Evolutionary conservation across 1,284 basidiomycete genomes (phyloP).

Genomic region (Neolentinus lepideus): DNA sequence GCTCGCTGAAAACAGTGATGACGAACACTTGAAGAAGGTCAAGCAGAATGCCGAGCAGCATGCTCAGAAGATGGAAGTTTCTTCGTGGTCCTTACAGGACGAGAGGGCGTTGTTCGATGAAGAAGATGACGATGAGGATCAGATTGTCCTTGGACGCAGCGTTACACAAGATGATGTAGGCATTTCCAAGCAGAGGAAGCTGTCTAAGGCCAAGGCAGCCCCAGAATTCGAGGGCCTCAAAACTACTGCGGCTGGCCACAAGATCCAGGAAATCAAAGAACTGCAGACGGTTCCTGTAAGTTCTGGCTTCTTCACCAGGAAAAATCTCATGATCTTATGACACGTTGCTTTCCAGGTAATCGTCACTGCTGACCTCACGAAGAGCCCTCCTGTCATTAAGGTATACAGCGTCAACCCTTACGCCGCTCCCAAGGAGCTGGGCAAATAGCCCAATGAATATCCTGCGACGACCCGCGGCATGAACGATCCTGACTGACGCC

Average conservation of each 20-base stretch:
- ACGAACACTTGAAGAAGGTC: conserved; percentile 88
- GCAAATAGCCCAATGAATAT: background rate
- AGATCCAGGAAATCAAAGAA: conserved; percentile 89
- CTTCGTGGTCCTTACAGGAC: conserved; percentile 72
- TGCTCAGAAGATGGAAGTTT: conserved; percentile 81
- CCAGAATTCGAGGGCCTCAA: conserved; percentile 80
- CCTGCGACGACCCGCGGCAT: background rate
- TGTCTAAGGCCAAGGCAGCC: conserved; percentile 66
- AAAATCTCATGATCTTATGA: background rate
- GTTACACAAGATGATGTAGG: conserved; percentile 36
- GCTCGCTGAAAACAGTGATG: conserved; percentile 92
- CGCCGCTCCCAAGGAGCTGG: conserved; percentile 25
- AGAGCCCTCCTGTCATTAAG: conserved; percentile 91
- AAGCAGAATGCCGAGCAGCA: conserved; percentile 84
- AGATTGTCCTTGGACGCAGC: conserved; percentile 70
- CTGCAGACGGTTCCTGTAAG: conserved; percentile 85
- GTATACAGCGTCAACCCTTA: conserved; percentile 87
- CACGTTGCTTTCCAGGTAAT: conserved; percentile 54
- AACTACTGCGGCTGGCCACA: conserved; percentile 67
- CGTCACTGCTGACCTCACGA: conserved; percentile 87
- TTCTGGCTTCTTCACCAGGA: conserved; percentile 13
- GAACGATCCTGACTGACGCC: background rate
- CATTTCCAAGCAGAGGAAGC: conserved; percentile 67
- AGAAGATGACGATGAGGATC: conserved; percentile 71
- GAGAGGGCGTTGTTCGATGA: conserved; percentile 88